phyloP scores from a whole-genome alignment of 2,329 filamentous ascomycete species.

The Pseudonectria foliicola region DNA sequence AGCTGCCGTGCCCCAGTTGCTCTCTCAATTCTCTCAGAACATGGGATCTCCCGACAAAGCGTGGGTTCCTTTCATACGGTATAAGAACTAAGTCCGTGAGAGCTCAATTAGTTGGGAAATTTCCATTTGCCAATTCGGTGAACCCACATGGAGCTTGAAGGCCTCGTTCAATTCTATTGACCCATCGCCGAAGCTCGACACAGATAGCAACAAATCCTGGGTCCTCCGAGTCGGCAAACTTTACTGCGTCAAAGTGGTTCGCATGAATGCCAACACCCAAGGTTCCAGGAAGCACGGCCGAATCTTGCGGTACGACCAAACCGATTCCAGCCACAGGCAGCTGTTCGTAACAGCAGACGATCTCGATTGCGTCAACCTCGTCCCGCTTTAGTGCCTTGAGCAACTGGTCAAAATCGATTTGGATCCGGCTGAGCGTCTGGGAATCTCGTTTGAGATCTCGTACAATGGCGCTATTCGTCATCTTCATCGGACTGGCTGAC shows the following conservation, averaged over 20 bases:
- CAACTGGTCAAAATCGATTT: slow-evolving; percentile 8
- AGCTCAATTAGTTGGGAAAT: neutral
- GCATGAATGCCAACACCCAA: slow-evolving; percentile 5
- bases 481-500: slow-evolving; percentile 7
- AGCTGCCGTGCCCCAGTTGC: neutral
- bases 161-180: neutral
- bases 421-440: slow-evolving; percentile 8
- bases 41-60: slow-evolving; percentile 8
- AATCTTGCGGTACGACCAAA: slow-evolving; percentile 11
- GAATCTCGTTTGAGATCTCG: slow-evolving; percentile 6
- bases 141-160: neutral
- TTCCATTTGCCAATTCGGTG: too few species aligned
- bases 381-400: slow-evolving; percentile 1
- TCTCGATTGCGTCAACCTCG: neutral
- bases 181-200: slow-evolving; percentile 8
- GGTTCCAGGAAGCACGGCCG: slow-evolving; percentile 7
- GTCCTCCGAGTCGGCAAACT: slow-evolving; percentile 4
- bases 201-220: slow-evolving; percentile 7
- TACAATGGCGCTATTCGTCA: slow-evolving; percentile 11
- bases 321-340: slow-evolving; percentile 1
- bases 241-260: slow-evolving; percentile 8
- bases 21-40: slow-evolving; percentile 4
- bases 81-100: slow-evolving; percentile 4
- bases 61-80: slow-evolving; percentile 7
- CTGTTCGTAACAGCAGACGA: slow-evolving; percentile 16